Evolutionary conservation across 1,284 basidiomycete species (phyloP).

Genomic region (Fomitiporia mediterranea): DNA sequence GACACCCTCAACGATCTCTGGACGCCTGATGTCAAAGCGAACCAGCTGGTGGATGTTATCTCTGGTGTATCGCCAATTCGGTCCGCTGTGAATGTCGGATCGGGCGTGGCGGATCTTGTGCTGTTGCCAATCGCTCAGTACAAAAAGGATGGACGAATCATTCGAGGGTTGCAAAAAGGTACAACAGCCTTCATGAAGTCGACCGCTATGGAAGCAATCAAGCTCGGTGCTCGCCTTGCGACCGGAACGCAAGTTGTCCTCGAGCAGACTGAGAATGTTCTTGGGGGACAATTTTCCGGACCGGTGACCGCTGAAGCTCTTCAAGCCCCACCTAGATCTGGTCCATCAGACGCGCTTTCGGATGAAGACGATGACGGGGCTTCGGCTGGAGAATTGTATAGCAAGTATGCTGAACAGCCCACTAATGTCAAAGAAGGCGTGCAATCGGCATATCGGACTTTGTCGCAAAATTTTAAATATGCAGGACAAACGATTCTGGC

Average conservation of each 20-base stretch:
- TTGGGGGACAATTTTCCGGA: constrained; percentile 73
- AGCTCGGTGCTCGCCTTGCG: constrained; percentile 89
- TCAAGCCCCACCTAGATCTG: constrained; percentile 31
- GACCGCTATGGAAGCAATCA: constrained; percentile 92
- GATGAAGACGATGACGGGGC: constrained; percentile 40
- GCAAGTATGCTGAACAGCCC: constrained; percentile 90
- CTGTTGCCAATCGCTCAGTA: constrained; percentile 96
- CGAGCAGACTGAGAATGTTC: constrained; percentile 90
- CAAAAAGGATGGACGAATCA: constrained; percentile 92
- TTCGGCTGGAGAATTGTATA: constrained; percentile 54
- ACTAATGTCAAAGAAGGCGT: constrained; percentile 80
- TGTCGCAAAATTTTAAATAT: constrained; percentile 81
- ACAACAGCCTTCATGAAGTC: constrained; percentile 89
- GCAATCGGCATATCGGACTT: constrained; percentile 83
- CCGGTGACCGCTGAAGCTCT: constrained; percentile 65
- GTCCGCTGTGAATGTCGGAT: constrained; percentile 94
- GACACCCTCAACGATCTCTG: constrained; percentile 94
- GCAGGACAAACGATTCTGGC: constrained; percentile 98
- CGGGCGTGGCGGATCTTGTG: constrained; percentile 93
- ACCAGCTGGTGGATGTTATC: constrained; percentile 94
- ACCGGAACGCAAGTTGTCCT: constrained; percentile 97
- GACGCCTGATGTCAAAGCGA: constrained; percentile 99
- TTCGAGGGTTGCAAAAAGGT: constrained; percentile 91
- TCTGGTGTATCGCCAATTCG: constrained; percentile 96
- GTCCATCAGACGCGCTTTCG: constrained; percentile 31